These are phyloP conservation scores for Austroboletus eburneus DNA, from an alignment of 768 basidiomycete genomes.

Conservation along the genomic window DNA sequence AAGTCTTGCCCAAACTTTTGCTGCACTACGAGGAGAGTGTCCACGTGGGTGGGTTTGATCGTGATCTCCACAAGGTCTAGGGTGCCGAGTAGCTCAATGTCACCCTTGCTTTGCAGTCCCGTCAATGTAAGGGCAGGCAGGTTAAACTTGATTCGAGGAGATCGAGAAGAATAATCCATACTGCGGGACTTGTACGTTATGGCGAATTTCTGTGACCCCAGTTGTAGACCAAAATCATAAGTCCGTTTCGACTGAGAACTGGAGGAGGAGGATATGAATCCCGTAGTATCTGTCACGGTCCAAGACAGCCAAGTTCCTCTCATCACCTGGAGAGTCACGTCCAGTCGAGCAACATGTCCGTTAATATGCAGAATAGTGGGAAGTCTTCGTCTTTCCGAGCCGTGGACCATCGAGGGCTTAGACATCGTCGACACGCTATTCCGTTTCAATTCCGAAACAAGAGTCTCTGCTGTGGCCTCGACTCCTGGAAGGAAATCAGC, in stretches of 20 bases:
- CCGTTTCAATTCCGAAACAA: constrained; percentile 60
- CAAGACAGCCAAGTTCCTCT: constrained; percentile 85
- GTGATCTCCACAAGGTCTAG: constrained; percentile 69
- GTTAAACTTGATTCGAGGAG: constrained; percentile 53
- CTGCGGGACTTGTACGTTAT: constrained; percentile 47
- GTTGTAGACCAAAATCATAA: constrained; percentile 59
- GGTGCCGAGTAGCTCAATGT: constrained; percentile 50
- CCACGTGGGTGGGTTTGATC: constrained; percentile 80
- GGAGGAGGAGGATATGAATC: constrained; percentile 42
- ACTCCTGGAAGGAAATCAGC: constrained; percentile 74
- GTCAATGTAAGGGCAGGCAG: constrained; percentile 65
- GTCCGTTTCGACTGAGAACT: constrained; percentile 29
- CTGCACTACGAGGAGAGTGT: constrained; percentile 77
- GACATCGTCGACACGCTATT: constrained; percentile 35
- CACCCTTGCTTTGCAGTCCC: constrained; percentile 48
- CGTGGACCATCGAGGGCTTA: constrained; percentile 24
- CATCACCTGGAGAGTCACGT: constrained; percentile 76
- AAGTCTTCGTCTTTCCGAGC: constrained; percentile 5
- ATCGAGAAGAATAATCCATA: constrained; percentile 33
- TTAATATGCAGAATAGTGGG: constrained; percentile 44
- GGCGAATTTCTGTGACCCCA: constrained; percentile 56
- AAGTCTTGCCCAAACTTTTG: constrained; percentile 90
- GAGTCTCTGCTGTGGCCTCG: constrained; percentile 58
- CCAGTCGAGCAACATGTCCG: constrained; percentile 45
- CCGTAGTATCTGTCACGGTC: constrained; percentile 51